Evolutionary conservation across 2,329 filamentous ascomycete species (phyloP).

Genomic region (Peltaster fructicola): DNA sequence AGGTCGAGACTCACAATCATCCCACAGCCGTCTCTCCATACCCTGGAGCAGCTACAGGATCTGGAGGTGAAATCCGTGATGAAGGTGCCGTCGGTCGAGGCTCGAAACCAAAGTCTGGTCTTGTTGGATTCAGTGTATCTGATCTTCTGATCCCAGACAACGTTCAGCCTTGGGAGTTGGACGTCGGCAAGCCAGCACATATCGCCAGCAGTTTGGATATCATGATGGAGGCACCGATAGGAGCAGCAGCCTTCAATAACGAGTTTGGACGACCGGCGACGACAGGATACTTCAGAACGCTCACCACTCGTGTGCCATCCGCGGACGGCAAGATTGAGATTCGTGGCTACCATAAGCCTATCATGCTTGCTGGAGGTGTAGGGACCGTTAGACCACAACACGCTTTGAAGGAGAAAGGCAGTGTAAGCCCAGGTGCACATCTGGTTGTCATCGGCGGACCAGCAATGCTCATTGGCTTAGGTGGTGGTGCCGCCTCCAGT

Average conservation of each 20-base stretch:
- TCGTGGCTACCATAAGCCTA: slow-evolving; percentile 92
- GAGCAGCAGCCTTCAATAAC: slow-evolving; percentile 91
- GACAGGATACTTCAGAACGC: slow-evolving; percentile 77
- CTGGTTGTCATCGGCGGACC: slow-evolving; percentile 87
- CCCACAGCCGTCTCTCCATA: slow-evolving; percentile 91
- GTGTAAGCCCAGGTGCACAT: slow-evolving; percentile 75
- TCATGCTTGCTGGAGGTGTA: slow-evolving; percentile 93
- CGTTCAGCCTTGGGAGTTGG: slow-evolving; percentile 72
- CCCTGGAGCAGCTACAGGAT: slow-evolving; percentile 83
- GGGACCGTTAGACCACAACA: slow-evolving; percentile 83
- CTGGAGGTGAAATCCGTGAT: slow-evolving; percentile 88
- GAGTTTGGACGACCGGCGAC: slow-evolving; percentile 87
- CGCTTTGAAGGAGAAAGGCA: slow-evolving; percentile 63
- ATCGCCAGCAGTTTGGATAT: slow-evolving; percentile 91
- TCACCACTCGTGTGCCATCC: slow-evolving; percentile 52
- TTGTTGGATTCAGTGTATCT: slow-evolving; percentile 87
- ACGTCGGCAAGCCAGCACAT: slow-evolving; percentile 77
- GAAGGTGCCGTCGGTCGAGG: slow-evolving; percentile 88
- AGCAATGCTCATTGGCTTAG: slow-evolving; percentile 93
- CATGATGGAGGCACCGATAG: slow-evolving; percentile 93
- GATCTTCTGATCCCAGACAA: slow-evolving; percentile 79
- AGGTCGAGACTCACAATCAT: slow-evolving; percentile 97
- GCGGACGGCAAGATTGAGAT: slow-evolving; percentile 48
- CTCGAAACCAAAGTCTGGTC: slow-evolving; percentile 79
- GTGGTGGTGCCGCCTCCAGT: slow-evolving; percentile 86